These are phyloP conservation scores for Cercospora sp. DNA, from an alignment of 2,329 filamentous ascomycete species.

Conservation along the genomic window DNA sequence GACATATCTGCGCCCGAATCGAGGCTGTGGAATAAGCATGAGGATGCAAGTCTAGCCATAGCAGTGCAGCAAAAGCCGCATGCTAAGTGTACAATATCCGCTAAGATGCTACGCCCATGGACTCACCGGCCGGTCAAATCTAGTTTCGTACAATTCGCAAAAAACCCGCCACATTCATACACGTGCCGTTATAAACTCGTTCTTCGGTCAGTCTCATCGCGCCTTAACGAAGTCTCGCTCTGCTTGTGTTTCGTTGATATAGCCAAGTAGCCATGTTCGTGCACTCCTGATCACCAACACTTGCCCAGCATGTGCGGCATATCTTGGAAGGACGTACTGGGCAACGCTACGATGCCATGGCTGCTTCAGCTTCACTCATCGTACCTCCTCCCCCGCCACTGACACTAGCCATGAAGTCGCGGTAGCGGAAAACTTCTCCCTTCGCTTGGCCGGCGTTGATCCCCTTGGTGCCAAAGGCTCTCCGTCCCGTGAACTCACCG, in stretches of 20 bases:
- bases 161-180: not conserved
- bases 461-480: conserved; percentile 71
- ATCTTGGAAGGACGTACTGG: not conserved
- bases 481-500: conserved; percentile 77
- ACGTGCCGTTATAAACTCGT: not conserved
- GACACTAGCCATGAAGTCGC: conserved; percentile 74
- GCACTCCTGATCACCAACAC: not conserved
- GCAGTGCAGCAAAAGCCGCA: not conserved
- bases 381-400: conserved; percentile 34
- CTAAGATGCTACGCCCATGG: not conserved
- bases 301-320: not conserved
- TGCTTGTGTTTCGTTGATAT: not conserved
- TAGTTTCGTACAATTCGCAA: not conserved
- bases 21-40: not conserved
- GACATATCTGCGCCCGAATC: not conserved
- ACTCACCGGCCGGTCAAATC: not conserved
- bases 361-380: conserved; percentile 17
- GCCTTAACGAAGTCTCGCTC: not conserved
- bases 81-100: not conserved
- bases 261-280: not conserved
- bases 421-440: conserved; percentile 90
- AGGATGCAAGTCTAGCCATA: not conserved
- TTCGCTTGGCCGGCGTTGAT: conserved; percentile 49
- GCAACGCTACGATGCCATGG: conserved; percentile 15
- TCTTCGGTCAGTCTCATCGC: not conserved